phyloP scores from a whole-genome alignment of 139 green algal species.

The Coelastrella sp. region DNA sequence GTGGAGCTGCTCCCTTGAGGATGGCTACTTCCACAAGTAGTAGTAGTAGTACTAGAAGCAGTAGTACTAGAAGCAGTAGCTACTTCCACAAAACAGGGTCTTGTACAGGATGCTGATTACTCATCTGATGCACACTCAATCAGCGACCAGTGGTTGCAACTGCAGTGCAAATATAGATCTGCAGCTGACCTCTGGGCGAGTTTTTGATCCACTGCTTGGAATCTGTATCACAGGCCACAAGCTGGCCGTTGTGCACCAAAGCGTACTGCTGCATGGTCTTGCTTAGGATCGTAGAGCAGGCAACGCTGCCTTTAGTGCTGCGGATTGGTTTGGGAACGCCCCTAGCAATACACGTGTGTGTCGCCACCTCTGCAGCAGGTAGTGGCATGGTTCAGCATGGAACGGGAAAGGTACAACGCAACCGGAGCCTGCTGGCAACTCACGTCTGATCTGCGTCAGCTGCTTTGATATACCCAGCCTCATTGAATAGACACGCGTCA shows the following conservation, averaged over 20 bases:
- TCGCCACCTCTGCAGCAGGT: too few species aligned
- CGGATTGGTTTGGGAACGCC: not conserved
- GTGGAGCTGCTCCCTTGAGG: too few species aligned
- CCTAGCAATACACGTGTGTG: too few species aligned
- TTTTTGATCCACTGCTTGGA: slow-evolving; percentile 23
- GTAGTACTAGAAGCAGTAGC: not conserved
- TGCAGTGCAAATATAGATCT: not conserved
- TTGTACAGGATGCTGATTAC: not conserved
- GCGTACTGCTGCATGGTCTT: not conserved
- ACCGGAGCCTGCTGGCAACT: not conserved
- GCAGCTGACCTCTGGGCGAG: slow-evolving; percentile 15
- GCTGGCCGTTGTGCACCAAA: slow-evolving; percentile 23
- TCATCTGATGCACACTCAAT: not conserved
- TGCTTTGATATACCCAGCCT: not conserved
- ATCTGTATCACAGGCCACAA: not conserved
- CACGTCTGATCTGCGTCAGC: not conserved
- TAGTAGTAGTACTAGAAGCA: not conserved
- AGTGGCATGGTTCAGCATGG: too few species aligned
- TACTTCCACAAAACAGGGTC: not conserved
- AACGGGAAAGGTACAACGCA: too few species aligned
- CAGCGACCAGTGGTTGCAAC: too few species aligned
- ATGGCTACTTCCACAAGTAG: too few species aligned
- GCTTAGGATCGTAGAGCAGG: not conserved
- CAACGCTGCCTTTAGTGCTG: not conserved
- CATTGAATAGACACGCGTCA: not conserved